Percentiles rank a stretch among this genome's conserved stretches.
Conservation (phyloP, 148 eudicot species). For the Vaccinium macrocarpon region DNA sequence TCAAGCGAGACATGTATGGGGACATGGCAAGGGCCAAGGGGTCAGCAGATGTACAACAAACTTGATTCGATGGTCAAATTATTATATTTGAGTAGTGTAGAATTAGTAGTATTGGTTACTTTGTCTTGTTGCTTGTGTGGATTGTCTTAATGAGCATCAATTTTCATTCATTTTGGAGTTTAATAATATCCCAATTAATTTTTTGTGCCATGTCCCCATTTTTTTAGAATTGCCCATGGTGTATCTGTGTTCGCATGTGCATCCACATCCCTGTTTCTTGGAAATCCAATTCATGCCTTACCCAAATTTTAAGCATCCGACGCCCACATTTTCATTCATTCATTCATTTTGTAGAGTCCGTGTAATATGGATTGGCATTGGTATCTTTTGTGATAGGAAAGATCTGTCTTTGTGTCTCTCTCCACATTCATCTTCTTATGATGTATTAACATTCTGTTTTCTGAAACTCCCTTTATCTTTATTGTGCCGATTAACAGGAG, state of each 20-base stretch:
- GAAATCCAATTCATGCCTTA: not conserved
- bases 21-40: not conserved
- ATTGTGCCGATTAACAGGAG: slow-evolving; percentile 43
- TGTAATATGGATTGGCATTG: not conserved
- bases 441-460: not conserved
- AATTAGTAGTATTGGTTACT: not conserved
- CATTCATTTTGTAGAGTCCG: not conserved
- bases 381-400: not conserved
- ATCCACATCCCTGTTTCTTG: not conserved
- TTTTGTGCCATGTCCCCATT: not conserved
- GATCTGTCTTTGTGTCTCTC: not conserved
- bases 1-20: not conserved
- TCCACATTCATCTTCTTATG: not conserved
- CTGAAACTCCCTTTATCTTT: not conserved
- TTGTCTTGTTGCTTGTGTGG: not conserved
- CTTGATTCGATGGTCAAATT: not conserved
- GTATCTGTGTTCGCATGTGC: not conserved
- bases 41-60: not conserved
- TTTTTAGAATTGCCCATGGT: not conserved
- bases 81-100: not conserved
- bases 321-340: not conserved
- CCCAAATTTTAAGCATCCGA: not conserved
- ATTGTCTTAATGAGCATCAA: not conserved
- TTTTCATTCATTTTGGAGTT: not conserved
- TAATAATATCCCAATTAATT: not conserved